Evolutionary conservation across 2,329 filamentous ascomycete species (phyloP).

Genomic region (Ilyonectria sp.): DNA sequence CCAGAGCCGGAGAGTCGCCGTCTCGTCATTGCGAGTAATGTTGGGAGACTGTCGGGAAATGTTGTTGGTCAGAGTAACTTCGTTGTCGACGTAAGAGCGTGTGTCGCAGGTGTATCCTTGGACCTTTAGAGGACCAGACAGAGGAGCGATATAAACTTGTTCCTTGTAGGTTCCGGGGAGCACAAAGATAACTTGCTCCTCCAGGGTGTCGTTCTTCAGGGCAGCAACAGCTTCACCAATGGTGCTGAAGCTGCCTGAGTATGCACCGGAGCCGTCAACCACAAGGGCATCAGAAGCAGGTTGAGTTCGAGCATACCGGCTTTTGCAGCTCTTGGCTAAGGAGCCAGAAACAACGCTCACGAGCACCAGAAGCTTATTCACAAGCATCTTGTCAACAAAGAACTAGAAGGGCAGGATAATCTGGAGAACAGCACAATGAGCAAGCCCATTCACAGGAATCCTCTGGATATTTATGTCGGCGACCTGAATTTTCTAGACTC

Average conservation of each 20-base stretch:
- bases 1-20: slow-evolving; percentile 4
- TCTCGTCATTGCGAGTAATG: neutral
- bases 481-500: neutral
- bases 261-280: slow-evolving; percentile 3
- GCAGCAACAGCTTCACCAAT: slow-evolving; percentile 6
- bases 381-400: neutral
- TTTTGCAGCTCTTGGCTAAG: neutral
- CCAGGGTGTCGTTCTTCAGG: neutral
- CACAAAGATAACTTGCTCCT: slow-evolving; percentile 9
- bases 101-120: slow-evolving; percentile 11
- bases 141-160: slow-evolving; percentile 14
- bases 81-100: neutral
- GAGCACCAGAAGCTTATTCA: neutral
- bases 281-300: neutral
- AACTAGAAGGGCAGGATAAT: neutral
- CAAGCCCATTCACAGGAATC: neutral
- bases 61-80: slow-evolving; percentile 10
- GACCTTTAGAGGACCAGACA: neutral
- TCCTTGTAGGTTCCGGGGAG: slow-evolving; percentile 8
- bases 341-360: neutral
- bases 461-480: neutral
- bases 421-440: neutral
- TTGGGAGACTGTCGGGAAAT: slow-evolving; percentile 3
- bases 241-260: neutral
- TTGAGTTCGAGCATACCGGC: slow-evolving; percentile 1